These are phyloP conservation scores for Pleurotus ostreatus DNA, from an alignment of 768 basidiomycete genomes.

Conservation along the genomic window DNA sequence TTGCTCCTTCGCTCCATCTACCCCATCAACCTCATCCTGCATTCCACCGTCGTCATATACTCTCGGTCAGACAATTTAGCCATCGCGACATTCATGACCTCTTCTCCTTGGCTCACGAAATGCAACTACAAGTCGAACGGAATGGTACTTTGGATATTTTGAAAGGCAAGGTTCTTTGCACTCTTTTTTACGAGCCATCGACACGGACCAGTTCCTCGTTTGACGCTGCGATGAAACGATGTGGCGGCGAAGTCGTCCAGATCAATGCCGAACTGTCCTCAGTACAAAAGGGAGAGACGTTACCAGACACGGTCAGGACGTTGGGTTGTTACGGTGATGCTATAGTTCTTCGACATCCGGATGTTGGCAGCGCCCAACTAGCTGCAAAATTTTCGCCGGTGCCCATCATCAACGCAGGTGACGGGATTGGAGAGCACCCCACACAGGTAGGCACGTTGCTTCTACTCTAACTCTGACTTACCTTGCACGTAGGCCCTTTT, in stretches of 20 bases:
- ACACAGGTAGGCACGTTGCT: slow-evolving; percentile 61
- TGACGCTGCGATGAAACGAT: slow-evolving; percentile 98
- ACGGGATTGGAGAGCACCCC: slow-evolving; percentile 96
- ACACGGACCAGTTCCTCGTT: slow-evolving; percentile 95
- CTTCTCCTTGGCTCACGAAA: slow-evolving; percentile 93
- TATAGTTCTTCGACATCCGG: slow-evolving; percentile 91
- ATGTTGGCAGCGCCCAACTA: slow-evolving; percentile 87
- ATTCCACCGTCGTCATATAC: slow-evolving; percentile 90
- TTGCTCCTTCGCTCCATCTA: slow-evolving; percentile 35
- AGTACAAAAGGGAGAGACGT: slow-evolving; percentile 88
- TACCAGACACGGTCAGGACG: slow-evolving; percentile 92
- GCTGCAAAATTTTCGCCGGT: slow-evolving; percentile 97
- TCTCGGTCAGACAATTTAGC: slow-evolving; percentile 91
- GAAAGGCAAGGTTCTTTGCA: slow-evolving; percentile 87
- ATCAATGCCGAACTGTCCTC: slow-evolving; percentile 80
- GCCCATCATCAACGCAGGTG: slow-evolving; percentile 94
- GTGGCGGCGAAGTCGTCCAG: slow-evolving; percentile 92
- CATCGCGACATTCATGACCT: slow-evolving; percentile 89
- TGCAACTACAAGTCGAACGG: slow-evolving; percentile 94
- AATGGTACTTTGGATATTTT: slow-evolving; percentile 85
- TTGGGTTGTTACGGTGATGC: slow-evolving; percentile 94
- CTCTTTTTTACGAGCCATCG: slow-evolving; percentile 94
- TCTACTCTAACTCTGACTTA: background rate
- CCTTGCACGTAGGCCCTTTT: slow-evolving; percentile 58
- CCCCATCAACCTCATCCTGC: slow-evolving; percentile 68